Evolutionary conservation across 257 asterid species (phyloP).

Genomic region (Nicotiana paniculata): DNA sequence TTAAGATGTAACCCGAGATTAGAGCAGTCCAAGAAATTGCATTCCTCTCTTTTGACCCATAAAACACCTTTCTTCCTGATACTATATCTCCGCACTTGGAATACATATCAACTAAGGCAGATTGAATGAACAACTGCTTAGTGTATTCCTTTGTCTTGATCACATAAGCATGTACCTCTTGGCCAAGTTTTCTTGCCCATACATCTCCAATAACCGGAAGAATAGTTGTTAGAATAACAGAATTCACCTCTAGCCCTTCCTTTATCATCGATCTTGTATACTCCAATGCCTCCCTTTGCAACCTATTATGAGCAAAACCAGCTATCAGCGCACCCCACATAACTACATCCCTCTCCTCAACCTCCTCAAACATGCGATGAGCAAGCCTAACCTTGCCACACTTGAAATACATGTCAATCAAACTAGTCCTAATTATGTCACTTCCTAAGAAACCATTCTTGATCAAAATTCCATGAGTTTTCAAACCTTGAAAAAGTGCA

Average conservation of each 20-base stretch:
- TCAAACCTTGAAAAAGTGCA: conserved; percentile 68
- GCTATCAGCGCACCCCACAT: conserved; percentile 91
- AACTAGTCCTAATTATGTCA: conserved; percentile 51
- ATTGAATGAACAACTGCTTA: conserved; percentile 57
- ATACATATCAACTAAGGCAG: conserved; percentile 86
- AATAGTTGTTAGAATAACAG: conserved; percentile 65
- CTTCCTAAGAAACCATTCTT: conserved; percentile 66
- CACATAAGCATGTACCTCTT: conserved; percentile 79
- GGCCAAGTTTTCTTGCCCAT: conserved; percentile 48
- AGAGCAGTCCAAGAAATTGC: conserved; percentile 87
- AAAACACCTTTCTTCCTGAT: conserved; percentile 79
- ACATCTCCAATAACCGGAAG: conserved; percentile 69
- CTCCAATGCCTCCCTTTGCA: conserved; percentile 69
- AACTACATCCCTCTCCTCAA: conserved; percentile 71
- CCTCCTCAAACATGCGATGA: conserved; percentile 47
- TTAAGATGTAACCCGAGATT: conserved; percentile 65
- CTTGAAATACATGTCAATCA: conserved; percentile 91
- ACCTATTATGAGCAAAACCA: conserved; percentile 75
- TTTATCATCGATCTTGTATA: conserved; percentile 56
- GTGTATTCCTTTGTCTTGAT: conserved; percentile 68
- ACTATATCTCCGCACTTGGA: conserved; percentile 81
- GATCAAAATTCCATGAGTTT: conserved; percentile 64
- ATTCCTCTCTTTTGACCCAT: conserved; percentile 57
- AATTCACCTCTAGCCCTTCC: conserved; percentile 56
- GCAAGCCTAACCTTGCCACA: conserved; percentile 85